phyloP scores from a whole-genome alignment of 2,329 filamentous ascomycete species.

The Aspergillus caelatus region DNA sequence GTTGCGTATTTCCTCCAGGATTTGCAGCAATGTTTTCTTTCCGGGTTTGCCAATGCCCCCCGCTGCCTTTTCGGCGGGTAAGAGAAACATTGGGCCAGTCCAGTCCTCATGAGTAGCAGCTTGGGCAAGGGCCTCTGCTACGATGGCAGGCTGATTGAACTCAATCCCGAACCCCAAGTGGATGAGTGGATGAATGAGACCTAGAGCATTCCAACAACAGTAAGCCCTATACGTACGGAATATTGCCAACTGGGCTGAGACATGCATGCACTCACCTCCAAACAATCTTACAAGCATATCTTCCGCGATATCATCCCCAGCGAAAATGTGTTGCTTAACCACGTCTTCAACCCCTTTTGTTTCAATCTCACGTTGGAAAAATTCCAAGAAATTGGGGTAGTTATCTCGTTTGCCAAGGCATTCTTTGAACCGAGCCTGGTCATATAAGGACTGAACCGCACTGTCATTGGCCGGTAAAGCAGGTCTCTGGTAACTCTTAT shows the following conservation, averaged over 20 bases:
- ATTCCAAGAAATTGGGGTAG: slow-evolving; percentile 75
- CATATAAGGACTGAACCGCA: slow-evolving; percentile 59
- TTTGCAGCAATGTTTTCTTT: slow-evolving; percentile 53
- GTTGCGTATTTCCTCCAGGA: slow-evolving; percentile 63
- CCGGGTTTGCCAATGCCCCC: slow-evolving; percentile 32
- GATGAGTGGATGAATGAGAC: slow-evolving; percentile 78
- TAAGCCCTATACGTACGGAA: not conserved
- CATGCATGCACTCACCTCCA: slow-evolving; percentile 51
- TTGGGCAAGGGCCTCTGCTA: slow-evolving; percentile 80
- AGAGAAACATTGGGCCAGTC: slow-evolving; percentile 56
- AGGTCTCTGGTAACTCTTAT: slow-evolving; percentile 68
- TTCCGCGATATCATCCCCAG: slow-evolving; percentile 64
- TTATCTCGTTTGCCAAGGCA: slow-evolving; percentile 66
- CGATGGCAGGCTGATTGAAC: slow-evolving; percentile 76
- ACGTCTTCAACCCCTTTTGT: slow-evolving; percentile 63
- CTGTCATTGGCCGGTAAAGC: slow-evolving; percentile 50
- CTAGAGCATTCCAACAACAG: slow-evolving; percentile 33
- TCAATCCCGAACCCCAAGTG: slow-evolving; percentile 85
- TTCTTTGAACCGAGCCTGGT: slow-evolving; percentile 58
- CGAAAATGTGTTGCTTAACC: slow-evolving; percentile 70
- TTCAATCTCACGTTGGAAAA: slow-evolving; percentile 75
- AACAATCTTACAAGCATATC: slow-evolving; percentile 71
- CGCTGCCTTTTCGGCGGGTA: slow-evolving; percentile 38
- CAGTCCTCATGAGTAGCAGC: slow-evolving; percentile 68
- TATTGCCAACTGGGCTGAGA: not conserved